These are phyloP conservation scores for Penicillium janthinellum DNA, from an alignment of 2,329 filamentous ascomycete genomes.

Conservation along the genomic window DNA sequence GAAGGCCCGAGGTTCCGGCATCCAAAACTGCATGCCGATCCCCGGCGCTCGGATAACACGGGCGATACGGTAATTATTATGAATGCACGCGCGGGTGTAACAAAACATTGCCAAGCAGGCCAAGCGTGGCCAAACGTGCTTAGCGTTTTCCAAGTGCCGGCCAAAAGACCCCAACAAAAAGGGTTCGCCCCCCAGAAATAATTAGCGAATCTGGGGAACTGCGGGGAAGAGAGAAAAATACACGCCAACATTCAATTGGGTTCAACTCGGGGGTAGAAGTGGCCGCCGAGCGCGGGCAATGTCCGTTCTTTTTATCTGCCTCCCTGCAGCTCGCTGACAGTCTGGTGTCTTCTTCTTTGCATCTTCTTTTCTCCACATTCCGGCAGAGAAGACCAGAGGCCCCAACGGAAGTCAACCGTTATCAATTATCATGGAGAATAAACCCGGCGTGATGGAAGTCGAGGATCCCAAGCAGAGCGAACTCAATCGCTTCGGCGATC, in stretches of 20 bases:
- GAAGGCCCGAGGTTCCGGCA: conserved; percentile 9
- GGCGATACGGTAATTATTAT: background rate
- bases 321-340: background rate
- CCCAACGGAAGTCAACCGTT: background rate
- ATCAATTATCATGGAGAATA: conserved; percentile 24
- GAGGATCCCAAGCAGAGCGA: conserved; percentile 25
- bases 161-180: background rate
- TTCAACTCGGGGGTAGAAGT: conserved; percentile 12
- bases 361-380: background rate
- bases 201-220: conserved; percentile 7
- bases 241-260: background rate
- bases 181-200: background rate
- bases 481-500: conserved; percentile 17
- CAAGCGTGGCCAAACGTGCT: background rate
- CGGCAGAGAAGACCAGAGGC: background rate
- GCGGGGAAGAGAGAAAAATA: conserved; percentile 5
- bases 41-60: background rate
- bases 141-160: background rate
- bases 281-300: conserved; percentile 5
- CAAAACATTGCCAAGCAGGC: background rate
- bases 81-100: no score
- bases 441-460: conserved; percentile 21
- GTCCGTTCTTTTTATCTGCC: background rate
- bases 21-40: conserved; percentile 11
- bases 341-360: background rate